These are phyloP conservation scores for Coemansia sp. DNA, from an alignment of 192 early-diverging fungal genomes.

Conservation along the genomic window DNA sequence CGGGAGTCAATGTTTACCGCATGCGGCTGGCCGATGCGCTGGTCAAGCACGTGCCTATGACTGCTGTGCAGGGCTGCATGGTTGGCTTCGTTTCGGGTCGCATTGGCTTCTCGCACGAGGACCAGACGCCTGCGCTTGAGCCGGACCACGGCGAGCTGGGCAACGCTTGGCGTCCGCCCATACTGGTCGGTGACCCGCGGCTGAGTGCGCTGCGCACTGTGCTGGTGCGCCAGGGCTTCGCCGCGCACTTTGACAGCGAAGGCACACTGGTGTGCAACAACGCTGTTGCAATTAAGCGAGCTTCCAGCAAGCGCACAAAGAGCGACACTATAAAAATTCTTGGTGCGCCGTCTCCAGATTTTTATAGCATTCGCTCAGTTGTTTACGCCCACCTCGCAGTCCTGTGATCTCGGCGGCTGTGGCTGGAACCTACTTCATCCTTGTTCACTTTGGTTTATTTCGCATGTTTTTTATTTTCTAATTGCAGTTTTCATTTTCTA, in stretches of 20 bases:
- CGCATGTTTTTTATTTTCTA: background rate
- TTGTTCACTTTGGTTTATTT: conserved; percentile 1
- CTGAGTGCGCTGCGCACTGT: conserved; percentile 78
- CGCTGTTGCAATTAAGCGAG: conserved; percentile 60
- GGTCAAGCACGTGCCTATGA: conserved; percentile 61
- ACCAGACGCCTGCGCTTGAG: conserved; percentile 73
- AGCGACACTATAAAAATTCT: conserved; percentile 36
- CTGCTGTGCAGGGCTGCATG: conserved; percentile 59
- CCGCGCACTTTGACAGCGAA: conserved; percentile 78
- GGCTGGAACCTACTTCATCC: background rate
- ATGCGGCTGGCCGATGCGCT: conserved; percentile 88
- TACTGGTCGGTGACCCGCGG: conserved; percentile 82
- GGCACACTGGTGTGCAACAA: conserved; percentile 84
- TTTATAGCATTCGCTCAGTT: conserved; percentile 51
- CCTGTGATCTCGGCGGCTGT: conserved; percentile 9
- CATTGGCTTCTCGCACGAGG: conserved; percentile 64
- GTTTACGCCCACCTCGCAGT: conserved; percentile 49
- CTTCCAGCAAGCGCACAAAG: conserved; percentile 11
- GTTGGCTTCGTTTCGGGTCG: conserved; percentile 65
- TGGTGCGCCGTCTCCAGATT: conserved; percentile 52
- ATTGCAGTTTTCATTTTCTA: background rate
- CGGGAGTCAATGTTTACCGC: conserved; percentile 83
- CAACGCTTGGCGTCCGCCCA: conserved; percentile 58
- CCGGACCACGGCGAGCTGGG: conserved; percentile 37
- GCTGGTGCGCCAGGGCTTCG: conserved; percentile 69